These are phyloP conservation scores for Nicotiana paniculata DNA, from an alignment of 257 asterid genomes.

Conservation along the genomic window DNA sequence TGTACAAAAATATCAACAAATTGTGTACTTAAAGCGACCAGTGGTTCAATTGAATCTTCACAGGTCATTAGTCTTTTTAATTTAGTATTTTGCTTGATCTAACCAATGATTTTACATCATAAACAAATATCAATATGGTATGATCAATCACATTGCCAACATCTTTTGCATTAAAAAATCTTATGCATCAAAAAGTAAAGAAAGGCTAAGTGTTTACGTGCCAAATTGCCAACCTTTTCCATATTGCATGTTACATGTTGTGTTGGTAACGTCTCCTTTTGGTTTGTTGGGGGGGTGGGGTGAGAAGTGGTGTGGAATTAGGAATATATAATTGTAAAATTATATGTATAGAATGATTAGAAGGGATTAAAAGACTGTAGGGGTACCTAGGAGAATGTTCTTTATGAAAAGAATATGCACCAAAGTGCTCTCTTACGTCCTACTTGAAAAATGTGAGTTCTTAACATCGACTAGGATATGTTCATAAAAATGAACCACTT, in stretches of 20 bases:
- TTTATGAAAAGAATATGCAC: not conserved
- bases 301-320: too few relatives aligned
- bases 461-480: not conserved
- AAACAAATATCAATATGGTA: not conserved
- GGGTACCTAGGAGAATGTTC: slow-evolving; percentile 2
- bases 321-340: not conserved
- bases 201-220: not conserved
- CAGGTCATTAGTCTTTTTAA: too few relatives aligned
- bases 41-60: too few relatives aligned
- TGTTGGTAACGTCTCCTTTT: not conserved
- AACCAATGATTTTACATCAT: too few relatives aligned
- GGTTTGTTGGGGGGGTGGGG: not conserved
- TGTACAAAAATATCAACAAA: not conserved
- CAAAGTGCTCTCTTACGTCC: slow-evolving; percentile 3
- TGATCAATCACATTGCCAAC: not conserved
- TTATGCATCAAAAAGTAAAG: not conserved
- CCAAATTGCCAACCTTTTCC: not conserved
- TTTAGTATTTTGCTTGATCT: too few relatives aligned
- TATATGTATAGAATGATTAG: not conserved
- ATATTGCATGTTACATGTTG: slow-evolving; percentile 3
- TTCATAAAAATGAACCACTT: slow-evolving; percentile 1
- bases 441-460: not conserved
- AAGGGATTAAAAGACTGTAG: not conserved
- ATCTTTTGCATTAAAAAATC: not conserved
- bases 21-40: too few relatives aligned